Evolutionary conservation across 495 filamentous ascomycete species (phyloP).

Genomic region (Tuber brumale): DNA sequence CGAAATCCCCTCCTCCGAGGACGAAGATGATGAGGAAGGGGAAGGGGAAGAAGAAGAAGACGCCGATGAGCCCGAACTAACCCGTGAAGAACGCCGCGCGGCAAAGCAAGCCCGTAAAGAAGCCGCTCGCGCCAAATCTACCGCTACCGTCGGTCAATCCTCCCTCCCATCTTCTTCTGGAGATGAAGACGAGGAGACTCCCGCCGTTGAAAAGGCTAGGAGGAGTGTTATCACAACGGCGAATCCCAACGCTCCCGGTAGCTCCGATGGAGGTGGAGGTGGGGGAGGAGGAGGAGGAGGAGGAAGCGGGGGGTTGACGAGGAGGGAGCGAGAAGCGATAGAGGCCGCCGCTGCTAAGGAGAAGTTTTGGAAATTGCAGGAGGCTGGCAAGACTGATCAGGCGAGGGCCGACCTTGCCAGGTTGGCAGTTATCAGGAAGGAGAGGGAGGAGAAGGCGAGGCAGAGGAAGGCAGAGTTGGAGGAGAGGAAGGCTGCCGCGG

Average conservation of each 20-base stretch:
- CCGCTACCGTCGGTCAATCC: conserved; percentile 62
- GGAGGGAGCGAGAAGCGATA: conserved; percentile 81
- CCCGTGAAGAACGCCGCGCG: conserved; percentile 78
- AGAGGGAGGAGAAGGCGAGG: conserved; percentile 74
- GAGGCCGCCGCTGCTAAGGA: conserved; percentile 84
- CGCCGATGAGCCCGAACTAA: conserved; percentile 51
- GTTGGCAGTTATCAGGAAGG: conserved; percentile 70
- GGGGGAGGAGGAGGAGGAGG: conserved; percentile 41
- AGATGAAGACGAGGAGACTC: conserved; percentile 42
- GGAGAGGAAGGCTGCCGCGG: conserved; percentile 40
- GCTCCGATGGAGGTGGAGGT: conserved; percentile 38
- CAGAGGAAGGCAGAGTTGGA: conserved; percentile 59
- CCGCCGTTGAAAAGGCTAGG: conserved; percentile 25
- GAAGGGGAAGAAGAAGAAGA: conserved; percentile 51
- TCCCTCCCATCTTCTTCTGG: conserved; percentile 75
- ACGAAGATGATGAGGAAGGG: conserved; percentile 50
- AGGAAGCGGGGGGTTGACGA: conserved; percentile 54
- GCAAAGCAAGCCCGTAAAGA: conserved; percentile 88
- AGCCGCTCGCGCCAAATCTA: conserved; percentile 67
- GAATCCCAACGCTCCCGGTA: conserved; percentile 35
- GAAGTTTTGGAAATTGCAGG: conserved; percentile 86
- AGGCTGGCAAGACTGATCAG: conserved; percentile 94
- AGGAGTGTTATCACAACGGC: conserved; percentile 17
- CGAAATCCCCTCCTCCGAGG: conserved; percentile 48
- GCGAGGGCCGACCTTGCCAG: conserved; percentile 86